Evolutionary conservation across 768 basidiomycete genomes (phyloP).

Genomic region (Suillus variegatus): DNA sequence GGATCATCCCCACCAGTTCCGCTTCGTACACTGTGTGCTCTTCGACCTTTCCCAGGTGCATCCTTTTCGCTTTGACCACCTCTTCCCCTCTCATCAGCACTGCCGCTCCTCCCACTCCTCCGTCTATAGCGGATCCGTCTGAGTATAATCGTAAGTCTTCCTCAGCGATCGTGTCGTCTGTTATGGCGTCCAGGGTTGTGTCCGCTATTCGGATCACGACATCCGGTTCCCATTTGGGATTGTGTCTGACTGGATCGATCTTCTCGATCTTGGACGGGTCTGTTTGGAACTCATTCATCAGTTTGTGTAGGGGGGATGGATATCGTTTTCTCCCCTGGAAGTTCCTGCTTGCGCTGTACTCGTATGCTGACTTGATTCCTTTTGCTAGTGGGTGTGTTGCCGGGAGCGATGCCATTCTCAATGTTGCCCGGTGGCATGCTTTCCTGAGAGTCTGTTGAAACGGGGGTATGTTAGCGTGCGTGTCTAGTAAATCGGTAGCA

Average conservation of each 20-base stretch:
- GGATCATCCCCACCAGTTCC: too few species aligned
- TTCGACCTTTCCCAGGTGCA: too few species aligned
- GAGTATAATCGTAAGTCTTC: too few species aligned
- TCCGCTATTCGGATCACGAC: too few species aligned
- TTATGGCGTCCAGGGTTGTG: too few species aligned
- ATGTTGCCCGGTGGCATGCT: constrained; percentile 2
- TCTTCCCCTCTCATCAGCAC: too few species aligned
- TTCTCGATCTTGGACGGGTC: constrained; percentile 16
- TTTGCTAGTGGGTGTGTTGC: constrained; percentile 7
- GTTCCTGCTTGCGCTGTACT: constrained; percentile 3
- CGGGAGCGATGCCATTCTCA: constrained; percentile 16
- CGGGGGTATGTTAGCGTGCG: constrained; percentile 17
- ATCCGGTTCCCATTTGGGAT: too few species aligned
- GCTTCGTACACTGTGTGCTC: too few species aligned
- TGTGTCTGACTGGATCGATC: background rate
- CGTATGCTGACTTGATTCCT: background rate
- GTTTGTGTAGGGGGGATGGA: constrained; percentile 23
- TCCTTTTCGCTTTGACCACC: too few species aligned
- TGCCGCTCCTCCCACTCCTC: too few species aligned
- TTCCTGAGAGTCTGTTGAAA: constrained; percentile 10
- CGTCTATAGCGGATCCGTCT: too few species aligned
- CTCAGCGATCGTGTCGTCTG: too few species aligned
- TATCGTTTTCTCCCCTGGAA: constrained; percentile 11
- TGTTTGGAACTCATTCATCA: constrained; percentile 15
- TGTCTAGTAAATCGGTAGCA: constrained; percentile 20